phyloP scores from a whole-genome alignment of 192 early-diverging fungal species.

The Funneliformis geosporum region DNA sequence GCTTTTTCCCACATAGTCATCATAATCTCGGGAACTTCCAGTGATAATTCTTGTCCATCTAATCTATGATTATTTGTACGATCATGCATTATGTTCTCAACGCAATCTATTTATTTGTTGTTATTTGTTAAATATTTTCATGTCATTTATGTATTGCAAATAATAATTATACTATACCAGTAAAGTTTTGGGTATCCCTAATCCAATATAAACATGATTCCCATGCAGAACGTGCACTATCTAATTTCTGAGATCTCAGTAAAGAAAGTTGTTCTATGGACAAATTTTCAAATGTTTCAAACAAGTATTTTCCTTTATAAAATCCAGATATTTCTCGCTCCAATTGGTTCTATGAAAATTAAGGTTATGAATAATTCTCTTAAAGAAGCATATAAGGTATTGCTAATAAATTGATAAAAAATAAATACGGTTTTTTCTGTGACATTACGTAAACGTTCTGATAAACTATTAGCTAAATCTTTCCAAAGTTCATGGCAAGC shows the following conservation, averaged over 20 bases:
- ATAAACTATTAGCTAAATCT: background rate
- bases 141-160: background rate
- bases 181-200: background rate
- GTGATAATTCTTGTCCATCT: background rate
- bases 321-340: background rate
- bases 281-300: conserved; percentile 6
- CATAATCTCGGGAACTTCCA: conserved; percentile 1
- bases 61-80: conserved; percentile 1
- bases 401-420: background rate
- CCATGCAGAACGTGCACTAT: background rate
- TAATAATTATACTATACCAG: background rate
- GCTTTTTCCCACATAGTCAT: conserved; percentile 4
- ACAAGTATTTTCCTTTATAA: background rate
- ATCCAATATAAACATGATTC: background rate
- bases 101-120: background rate
- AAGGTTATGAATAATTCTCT: background rate
- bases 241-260: background rate
- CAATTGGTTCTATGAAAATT: conserved; percentile 5
- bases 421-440: background rate
- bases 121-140: background rate
- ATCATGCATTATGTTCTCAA: conserved; percentile 9
- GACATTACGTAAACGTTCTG: background rate
- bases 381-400: no score
- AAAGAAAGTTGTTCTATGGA: conserved; percentile 3
- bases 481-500: conserved; percentile 3